These are phyloP conservation scores for Alternaria incomplexa DNA, from an alignment of 2,329 filamentous ascomycete genomes.

Conservation along the genomic window DNA sequence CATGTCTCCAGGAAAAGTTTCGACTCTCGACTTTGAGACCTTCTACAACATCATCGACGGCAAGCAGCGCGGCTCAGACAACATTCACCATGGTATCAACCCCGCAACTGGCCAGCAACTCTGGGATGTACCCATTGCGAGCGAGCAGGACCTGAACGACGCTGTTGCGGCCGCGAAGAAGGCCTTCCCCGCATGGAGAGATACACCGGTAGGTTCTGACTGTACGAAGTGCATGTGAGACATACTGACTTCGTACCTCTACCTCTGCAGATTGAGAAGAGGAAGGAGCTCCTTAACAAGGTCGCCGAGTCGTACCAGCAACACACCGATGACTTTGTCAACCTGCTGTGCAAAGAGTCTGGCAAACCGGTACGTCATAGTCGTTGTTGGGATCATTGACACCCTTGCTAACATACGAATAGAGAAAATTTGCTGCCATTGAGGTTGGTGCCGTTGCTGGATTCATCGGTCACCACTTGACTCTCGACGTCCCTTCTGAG, in stretches of 20 bases:
- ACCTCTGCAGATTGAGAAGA: slow-evolving; percentile 28
- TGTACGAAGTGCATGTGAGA: not conserved
- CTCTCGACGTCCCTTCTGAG: slow-evolving; percentile 47
- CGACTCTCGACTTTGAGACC: slow-evolving; percentile 49
- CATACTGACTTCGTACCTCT: not conserved
- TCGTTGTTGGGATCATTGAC: too few species aligned
- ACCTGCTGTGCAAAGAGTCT: slow-evolving; percentile 43
- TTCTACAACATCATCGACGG: slow-evolving; percentile 62
- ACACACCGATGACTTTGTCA: slow-evolving; percentile 39
- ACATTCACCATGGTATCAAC: slow-evolving; percentile 57
- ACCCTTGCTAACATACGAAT: slow-evolving; percentile 10
- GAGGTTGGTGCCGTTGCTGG: slow-evolving; percentile 47
- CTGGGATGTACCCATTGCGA: slow-evolving; percentile 59
- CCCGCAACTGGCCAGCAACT: slow-evolving; percentile 58
- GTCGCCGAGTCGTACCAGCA: slow-evolving; percentile 31
- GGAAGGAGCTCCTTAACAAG: slow-evolving; percentile 41
- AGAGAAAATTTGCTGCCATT: slow-evolving; percentile 51
- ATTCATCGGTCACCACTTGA: slow-evolving; percentile 49
- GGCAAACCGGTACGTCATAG: slow-evolving; percentile 42
- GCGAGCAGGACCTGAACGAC: slow-evolving; percentile 57
- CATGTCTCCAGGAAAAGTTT: slow-evolving; percentile 56
- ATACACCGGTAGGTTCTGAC: slow-evolving; percentile 23
- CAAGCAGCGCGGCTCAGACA: slow-evolving; percentile 51
- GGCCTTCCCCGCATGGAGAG: slow-evolving; percentile 57
- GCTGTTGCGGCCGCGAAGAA: slow-evolving; percentile 57